Evolutionary conservation across 768 basidiomycete genomes (phyloP).

Genomic region (Tricholoma matsutake): DNA sequence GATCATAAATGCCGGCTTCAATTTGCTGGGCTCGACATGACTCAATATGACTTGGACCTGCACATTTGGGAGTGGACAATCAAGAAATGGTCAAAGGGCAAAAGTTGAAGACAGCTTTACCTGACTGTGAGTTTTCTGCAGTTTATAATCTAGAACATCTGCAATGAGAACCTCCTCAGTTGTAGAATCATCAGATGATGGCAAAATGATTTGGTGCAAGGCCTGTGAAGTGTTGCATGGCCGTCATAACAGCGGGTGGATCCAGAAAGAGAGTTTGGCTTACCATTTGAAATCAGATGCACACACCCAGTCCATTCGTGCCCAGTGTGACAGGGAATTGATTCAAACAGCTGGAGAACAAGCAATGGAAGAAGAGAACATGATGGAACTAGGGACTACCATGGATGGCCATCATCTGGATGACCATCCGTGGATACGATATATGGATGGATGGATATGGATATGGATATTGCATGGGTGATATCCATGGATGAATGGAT

Average conservation of each 20-base stretch:
- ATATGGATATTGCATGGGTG: no score
- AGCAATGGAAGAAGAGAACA: neutral
- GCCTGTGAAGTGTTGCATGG: conserved; percentile 1
- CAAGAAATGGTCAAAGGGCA: neutral
- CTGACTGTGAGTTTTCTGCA: neutral
- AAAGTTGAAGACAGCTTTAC: neutral
- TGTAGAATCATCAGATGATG: conserved; percentile 6
- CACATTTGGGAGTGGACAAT: neutral
- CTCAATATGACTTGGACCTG: neutral
- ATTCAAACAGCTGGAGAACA: neutral
- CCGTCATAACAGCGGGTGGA: conserved; percentile 4
- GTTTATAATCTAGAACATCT: neutral
- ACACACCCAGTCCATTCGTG: neutral
- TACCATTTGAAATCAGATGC: conserved; percentile 1
- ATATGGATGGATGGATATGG: no score
- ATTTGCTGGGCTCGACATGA: neutral
- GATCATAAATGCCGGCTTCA: no score
- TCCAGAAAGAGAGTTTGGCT: neutral
- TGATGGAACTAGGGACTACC: no score
- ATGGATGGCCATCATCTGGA: no score
- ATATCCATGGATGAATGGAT: no score
- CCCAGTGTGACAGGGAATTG: neutral
- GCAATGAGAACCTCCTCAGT: neutral
- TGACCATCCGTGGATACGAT: no score
- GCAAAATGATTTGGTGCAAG: conserved; percentile 1